A percentile compares a stretch with the other conserved stretches of the same genome.
Conservation (phyloP, 2,329 filamentous ascomycete genomes). For the Aspergillus terreus region DNA sequence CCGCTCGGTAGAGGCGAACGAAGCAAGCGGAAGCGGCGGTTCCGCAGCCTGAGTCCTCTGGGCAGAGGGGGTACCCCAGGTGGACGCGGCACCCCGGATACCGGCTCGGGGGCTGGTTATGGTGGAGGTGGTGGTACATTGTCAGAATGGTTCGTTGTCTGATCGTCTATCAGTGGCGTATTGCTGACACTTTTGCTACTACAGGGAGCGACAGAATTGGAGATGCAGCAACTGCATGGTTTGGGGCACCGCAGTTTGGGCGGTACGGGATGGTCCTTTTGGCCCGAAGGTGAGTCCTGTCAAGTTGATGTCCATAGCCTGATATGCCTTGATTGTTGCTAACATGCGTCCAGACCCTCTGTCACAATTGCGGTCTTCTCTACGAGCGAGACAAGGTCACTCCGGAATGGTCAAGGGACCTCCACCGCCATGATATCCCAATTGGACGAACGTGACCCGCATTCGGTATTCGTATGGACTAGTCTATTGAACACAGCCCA, state of each 20-base stretch:
- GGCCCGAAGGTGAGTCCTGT: conserved; percentile 69
- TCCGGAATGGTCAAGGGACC: conserved; percentile 69
- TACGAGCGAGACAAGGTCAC: conserved; percentile 84
- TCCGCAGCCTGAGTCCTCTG: conserved; percentile 80
- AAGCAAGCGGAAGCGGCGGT: conserved; percentile 91
- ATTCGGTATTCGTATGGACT: neutral
- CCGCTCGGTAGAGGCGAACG: conserved; percentile 87
- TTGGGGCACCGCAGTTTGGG: conserved; percentile 90
- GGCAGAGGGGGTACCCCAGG: conserved; percentile 65
- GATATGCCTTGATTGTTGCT: conserved; percentile 6
- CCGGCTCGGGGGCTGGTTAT: conserved; percentile 61
- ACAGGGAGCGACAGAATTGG: conserved; percentile 74
- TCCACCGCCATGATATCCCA: conserved; percentile 54
- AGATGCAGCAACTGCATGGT: conserved; percentile 83
- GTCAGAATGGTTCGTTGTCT: conserved; percentile 53
- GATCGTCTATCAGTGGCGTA: neutral
- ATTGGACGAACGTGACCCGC: conserved; percentile 23
- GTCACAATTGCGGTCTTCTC: conserved; percentile 86
- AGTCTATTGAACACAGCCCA: conserved; percentile 9
- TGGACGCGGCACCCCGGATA: conserved; percentile 75
- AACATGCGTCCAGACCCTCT: conserved; percentile 62
- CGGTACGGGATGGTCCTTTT: conserved; percentile 82
- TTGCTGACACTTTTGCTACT: neutral
- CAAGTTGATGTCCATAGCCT: conserved; percentile 7
- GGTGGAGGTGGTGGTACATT: conserved; percentile 62